Evolutionary conservation across 1,139 yeast species (phyloP).

Genomic region (Suhomyces yuchorum): DNA sequence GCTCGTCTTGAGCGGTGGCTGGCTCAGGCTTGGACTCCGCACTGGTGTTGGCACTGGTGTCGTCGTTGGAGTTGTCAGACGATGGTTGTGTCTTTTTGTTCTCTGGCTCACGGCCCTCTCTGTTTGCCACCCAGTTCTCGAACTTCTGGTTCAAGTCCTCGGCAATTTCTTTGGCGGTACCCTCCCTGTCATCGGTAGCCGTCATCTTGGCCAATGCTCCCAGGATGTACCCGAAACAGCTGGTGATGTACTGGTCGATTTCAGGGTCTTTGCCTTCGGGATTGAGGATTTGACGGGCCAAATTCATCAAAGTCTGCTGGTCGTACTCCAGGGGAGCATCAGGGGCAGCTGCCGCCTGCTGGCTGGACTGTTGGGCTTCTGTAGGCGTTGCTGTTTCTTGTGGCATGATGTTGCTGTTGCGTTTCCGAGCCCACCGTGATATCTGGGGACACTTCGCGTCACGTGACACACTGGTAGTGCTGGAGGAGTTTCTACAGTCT

Average conservation of each 20-base stretch:
- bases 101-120: constrained; percentile 18
- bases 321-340: constrained; percentile 21
- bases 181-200: constrained; percentile 34
- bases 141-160: constrained; percentile 36
- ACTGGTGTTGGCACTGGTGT: neutral
- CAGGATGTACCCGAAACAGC: constrained; percentile 34
- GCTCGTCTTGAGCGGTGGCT: neutral
- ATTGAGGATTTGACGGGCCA: constrained; percentile 26
- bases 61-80: no score
- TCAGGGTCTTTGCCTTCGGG: constrained; percentile 34
- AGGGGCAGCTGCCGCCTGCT: constrained; percentile 1
- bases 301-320: constrained; percentile 21
- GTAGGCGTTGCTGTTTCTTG: neutral
- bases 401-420: neutral
- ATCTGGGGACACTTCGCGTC: neutral
- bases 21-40: neutral
- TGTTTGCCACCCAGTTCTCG: constrained; percentile 32
- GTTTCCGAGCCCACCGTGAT: neutral
- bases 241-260: constrained; percentile 32
- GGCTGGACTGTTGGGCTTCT: neutral
- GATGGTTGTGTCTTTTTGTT: constrained; percentile 11
- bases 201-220: constrained; percentile 34
- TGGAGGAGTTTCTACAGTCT: neutral
- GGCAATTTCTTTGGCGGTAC: constrained; percentile 42
- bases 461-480: no score